phyloP scores from a whole-genome alignment of 768 basidiomycete genomes.

The Pholiota molesta region DNA sequence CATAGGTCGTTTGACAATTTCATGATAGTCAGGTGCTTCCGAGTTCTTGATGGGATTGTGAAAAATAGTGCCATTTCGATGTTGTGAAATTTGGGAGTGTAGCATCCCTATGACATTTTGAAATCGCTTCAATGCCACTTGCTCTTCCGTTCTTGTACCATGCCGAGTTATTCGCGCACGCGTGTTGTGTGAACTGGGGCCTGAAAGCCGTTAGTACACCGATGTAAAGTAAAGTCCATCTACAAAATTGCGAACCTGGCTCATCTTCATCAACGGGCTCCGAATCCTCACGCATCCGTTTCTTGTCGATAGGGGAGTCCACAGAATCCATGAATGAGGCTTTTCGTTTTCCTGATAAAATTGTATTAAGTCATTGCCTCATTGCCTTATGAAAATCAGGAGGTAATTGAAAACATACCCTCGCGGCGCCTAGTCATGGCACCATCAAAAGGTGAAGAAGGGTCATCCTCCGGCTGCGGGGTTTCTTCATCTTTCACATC shows the following conservation, averaged over 20 bases:
- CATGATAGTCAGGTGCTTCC: slow-evolving; percentile 90
- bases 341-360: slow-evolving; percentile 62
- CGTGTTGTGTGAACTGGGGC: slow-evolving; percentile 33
- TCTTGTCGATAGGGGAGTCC: slow-evolving; percentile 54
- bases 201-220: slow-evolving; percentile 18
- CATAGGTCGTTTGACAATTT: slow-evolving; percentile 93
- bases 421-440: slow-evolving; percentile 31
- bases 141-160: slow-evolving; percentile 45
- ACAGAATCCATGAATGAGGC: slow-evolving; percentile 53
- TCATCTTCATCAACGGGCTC: slow-evolving; percentile 72
- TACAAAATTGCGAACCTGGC: slow-evolving; percentile 35
- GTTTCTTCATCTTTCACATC: slow-evolving; percentile 30
- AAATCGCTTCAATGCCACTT: slow-evolving; percentile 69
- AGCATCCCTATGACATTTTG: slow-evolving; percentile 83
- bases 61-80: slow-evolving; percentile 89
- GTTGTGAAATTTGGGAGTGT: slow-evolving; percentile 80
- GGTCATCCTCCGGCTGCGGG: slow-evolving; percentile 34
- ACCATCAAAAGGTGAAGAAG: slow-evolving; percentile 33
- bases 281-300: slow-evolving; percentile 67
- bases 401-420: slow-evolving; percentile 21
- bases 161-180: slow-evolving; percentile 36
- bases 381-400: not conserved
- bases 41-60: slow-evolving; percentile 86
- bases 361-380: not conserved
- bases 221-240: slow-evolving; percentile 6